Evolutionary conservation across 306 rosid genomes (phyloP).

Genomic region (Trifolium subterraneum): DNA sequence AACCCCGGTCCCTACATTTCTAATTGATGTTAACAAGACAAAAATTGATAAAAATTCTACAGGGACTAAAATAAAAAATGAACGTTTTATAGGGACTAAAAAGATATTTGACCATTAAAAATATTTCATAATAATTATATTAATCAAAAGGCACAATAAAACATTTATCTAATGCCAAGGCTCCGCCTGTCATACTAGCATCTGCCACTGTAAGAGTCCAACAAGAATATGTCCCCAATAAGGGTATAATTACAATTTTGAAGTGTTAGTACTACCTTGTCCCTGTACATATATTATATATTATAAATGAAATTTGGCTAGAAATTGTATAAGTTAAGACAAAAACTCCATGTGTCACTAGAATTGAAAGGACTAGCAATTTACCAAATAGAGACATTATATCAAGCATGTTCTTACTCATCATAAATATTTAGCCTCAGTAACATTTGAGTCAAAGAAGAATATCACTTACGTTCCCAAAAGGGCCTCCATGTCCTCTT

Average conservation of each 20-base stretch:
- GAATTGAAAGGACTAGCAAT: slow-evolving; percentile 23
- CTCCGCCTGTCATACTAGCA: neutral
- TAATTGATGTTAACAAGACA: neutral
- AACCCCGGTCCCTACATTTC: too few relatives aligned
- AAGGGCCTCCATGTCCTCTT: slow-evolving; percentile 99
- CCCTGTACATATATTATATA: slow-evolving; percentile 4
- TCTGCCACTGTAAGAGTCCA: neutral
- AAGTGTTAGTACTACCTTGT: slow-evolving; percentile 3
- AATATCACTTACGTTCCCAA: slow-evolving; percentile 84
- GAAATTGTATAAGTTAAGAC: slow-evolving; percentile 11
- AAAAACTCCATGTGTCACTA: neutral
- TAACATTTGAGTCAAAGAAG: slow-evolving; percentile 39
- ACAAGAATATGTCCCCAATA: neutral
- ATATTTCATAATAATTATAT: neutral
- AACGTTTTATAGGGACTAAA: neutral
- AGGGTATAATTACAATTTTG: neutral
- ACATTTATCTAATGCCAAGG: neutral
- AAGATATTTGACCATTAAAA: neutral
- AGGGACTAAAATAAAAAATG: neutral
- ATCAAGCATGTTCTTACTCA: slow-evolving; percentile 18
- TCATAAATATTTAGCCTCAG: slow-evolving; percentile 32
- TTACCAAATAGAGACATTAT: slow-evolving; percentile 29
- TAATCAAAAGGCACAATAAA: neutral
- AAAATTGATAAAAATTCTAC: neutral
- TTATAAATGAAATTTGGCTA: slow-evolving; percentile 8